A percentile compares a stretch with the other conserved stretches of the same genome.
Conservation (phyloP, 1,284 basidiomycete genomes). For the Stereum hirsutum region DNA sequence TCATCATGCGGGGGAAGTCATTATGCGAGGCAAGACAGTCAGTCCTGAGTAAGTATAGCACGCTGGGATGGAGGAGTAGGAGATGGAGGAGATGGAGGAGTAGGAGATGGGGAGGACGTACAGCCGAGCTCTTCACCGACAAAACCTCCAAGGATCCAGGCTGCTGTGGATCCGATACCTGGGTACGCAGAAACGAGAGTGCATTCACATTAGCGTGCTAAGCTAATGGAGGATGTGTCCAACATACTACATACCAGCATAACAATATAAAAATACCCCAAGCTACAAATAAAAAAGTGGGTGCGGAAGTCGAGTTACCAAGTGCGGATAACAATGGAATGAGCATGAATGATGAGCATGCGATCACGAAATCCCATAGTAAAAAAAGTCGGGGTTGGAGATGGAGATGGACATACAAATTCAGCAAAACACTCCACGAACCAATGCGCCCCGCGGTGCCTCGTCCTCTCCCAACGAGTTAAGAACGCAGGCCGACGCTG, state of each 20-base stretch:
- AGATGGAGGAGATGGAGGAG: background rate
- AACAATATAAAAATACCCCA: conserved; percentile 36
- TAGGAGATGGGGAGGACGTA: conserved; percentile 17
- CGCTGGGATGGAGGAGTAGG: too few species aligned
- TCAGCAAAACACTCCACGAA: conserved; percentile 47
- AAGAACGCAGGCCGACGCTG: conserved; percentile 28
- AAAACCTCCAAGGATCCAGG: conserved; percentile 37
- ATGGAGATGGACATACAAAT: conserved; percentile 25
- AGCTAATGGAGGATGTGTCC: too few species aligned
- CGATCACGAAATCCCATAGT: conserved; percentile 7
- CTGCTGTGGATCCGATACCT: conserved; percentile 49
- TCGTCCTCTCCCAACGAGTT: conserved; percentile 38
- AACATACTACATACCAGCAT: conserved; percentile 31
- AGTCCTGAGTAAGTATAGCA: too few species aligned
- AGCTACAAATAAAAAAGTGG: too few species aligned
- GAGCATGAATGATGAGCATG: background rate
- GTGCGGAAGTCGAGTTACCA: too few species aligned
- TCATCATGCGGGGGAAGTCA: too few species aligned
- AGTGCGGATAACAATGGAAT: conserved; percentile 20
- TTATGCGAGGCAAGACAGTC: too few species aligned
- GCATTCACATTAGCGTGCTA: too few species aligned
- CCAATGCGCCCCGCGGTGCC: conserved; percentile 38
- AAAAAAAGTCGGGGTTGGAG: too few species aligned
- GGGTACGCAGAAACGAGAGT: background rate
- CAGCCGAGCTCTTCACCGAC: conserved; percentile 35